Base-by-base conservation (phyloP, 805 yeast species). In the Teunomyces stri region DNA sequence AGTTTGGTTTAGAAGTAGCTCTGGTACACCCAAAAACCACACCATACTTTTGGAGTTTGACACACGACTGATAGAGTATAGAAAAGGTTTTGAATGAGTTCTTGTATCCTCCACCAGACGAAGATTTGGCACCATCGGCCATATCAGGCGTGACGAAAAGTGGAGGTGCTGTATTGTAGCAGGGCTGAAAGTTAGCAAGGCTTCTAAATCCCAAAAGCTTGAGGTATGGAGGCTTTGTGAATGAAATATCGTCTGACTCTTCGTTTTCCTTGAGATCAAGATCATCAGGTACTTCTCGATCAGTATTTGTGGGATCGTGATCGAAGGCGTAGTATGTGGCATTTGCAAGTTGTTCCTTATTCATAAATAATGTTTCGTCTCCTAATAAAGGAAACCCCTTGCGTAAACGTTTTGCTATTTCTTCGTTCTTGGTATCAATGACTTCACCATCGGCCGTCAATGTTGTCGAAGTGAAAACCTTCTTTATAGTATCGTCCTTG, bases 1-100 rank as follows among this genome's bases (percentile, higher is more conserved):
- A 51, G 3, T 66, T 51, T 0, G 96, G 94, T 29, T 74, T 60
- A 0, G 87, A 62, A 43, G 74, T 74, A 39, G 63, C 67, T 48
- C 83, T 77, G 5, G 74, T 55, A 55, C 82, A 80, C 0, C 95
- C 92, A 82, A 89, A 89, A 3, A 87, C 77, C 6, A 92, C 65
- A 0, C 87, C 94, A 56, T 77, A 81, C 55, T 78, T 78, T 2
- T 73, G 58, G 35, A 75, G 69, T 41, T 73, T 72, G 4, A 67
- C 60, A 65, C 94, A 65, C 2, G 83, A 75, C 47, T 80, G 81
- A 58, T 81, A 87, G 10, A 92, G 64, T 0, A 90, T 77, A 0
- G 87, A 72, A 56, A 90, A 78, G 0, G 92, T 84, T 27, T 79
- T 68, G 21, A 75, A 69, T 0, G 96, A 87, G 21, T 91, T 87